A percentile compares a stretch with the other conserved stretches of the same genome.
These are phyloP conservation scores for Dactylellina cionopaga DNA, from an alignment of 2,329 filamentous ascomycete genomes.

Conservation along the genomic window DNA sequence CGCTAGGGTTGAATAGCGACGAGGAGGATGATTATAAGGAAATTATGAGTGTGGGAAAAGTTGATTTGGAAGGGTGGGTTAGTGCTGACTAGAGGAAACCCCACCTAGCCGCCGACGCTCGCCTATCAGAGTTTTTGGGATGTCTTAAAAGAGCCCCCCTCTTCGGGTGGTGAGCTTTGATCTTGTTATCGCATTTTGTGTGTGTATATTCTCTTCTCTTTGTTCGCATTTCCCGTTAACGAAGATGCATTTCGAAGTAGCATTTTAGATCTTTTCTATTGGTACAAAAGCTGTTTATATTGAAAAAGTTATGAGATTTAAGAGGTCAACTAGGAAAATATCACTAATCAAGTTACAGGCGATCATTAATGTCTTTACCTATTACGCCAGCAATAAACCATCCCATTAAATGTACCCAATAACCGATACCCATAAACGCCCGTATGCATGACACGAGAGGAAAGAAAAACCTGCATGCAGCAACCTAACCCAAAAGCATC, in stretches of 20 bases:
- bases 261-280: constrained; percentile 12
- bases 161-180: constrained; percentile 15
- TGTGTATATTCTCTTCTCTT: not conserved
- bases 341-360: not conserved
- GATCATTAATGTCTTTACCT: not conserved
- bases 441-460: not conserved
- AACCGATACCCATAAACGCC: not conserved
- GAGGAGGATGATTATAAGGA: constrained; percentile 94
- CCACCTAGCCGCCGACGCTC: constrained; percentile 34
- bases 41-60: constrained; percentile 92
- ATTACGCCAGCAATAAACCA: not conserved
- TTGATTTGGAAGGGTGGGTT: constrained; percentile 72
- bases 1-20: constrained; percentile 85
- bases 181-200: constrained; percentile 11
- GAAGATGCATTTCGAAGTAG: constrained; percentile 11
- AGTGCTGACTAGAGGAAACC: constrained; percentile 56
- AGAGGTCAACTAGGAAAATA: not conserved
- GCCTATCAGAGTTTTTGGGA: constrained; percentile 34
- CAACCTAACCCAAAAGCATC: not conserved
- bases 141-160: constrained; percentile 25
- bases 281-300: constrained; percentile 3
- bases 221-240: constrained; percentile 16
- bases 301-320: constrained; percentile 13
- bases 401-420: not conserved
- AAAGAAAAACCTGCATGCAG: not conserved